A percentile compares a stretch with the other conserved stretches of the same genome.
phyloP scores from a whole-genome alignment of 2,329 filamentous ascomycete species.

The Epichloe bromicola region DNA sequence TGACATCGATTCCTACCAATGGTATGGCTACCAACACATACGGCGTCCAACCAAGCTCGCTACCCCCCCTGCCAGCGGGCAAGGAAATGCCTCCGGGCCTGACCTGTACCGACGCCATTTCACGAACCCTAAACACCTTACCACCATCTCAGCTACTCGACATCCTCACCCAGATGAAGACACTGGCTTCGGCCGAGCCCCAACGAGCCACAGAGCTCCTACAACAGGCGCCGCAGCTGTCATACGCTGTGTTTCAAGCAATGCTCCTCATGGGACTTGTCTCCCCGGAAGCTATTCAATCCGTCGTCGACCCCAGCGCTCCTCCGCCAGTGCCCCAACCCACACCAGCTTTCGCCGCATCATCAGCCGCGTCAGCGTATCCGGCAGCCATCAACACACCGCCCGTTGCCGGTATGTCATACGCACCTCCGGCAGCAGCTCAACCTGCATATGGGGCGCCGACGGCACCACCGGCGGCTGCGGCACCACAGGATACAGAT shows the following conservation, averaged over 20 bases:
- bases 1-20: constrained; percentile 18
- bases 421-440: constrained; percentile 27
- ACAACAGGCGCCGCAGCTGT: constrained; percentile 77
- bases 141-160: constrained; percentile 84
- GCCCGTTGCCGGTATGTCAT: constrained; percentile 31
- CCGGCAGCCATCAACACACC: constrained; percentile 33
- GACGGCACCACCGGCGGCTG: constrained; percentile 17
- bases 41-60: constrained; percentile 30
- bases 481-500: constrained; percentile 44
- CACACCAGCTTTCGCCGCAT: constrained; percentile 19
- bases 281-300: constrained; percentile 71
- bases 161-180: constrained; percentile 89
- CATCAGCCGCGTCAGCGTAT: constrained; percentile 23
- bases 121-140: constrained; percentile 74
- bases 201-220: constrained; percentile 75
- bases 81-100: constrained; percentile 73
- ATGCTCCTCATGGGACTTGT: constrained; percentile 87
- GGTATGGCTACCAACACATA: constrained; percentile 19
- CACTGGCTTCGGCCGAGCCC: constrained; percentile 69
- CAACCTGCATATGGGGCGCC: constrained; percentile 24
- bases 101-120: constrained; percentile 81
- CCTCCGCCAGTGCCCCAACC: constrained; percentile 20
- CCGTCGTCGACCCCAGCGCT: constrained; percentile 57
- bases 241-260: constrained; percentile 90
- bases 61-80: constrained; percentile 75